phyloP scores from a whole-genome alignment of 2,329 filamentous ascomycete genomes.

The Claviceps sorghi region DNA sequence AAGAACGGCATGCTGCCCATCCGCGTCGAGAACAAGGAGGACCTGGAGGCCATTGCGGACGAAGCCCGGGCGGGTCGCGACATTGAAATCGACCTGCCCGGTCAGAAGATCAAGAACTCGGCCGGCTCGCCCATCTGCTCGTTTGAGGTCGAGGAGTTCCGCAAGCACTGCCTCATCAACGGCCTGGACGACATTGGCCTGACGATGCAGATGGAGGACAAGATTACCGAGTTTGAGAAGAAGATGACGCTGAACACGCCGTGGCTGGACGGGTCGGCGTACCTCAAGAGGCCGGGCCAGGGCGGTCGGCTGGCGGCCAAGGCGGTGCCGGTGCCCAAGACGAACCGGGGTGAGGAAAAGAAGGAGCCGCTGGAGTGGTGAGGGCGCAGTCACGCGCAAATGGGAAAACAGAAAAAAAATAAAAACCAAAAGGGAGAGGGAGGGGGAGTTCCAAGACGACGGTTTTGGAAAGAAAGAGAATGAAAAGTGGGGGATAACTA shows the following conservation, averaged over 20 bases:
- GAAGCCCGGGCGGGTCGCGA: constrained; percentile 70
- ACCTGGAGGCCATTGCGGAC: constrained; percentile 55
- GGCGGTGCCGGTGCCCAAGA: constrained; percentile 63
- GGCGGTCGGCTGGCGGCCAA: constrained; percentile 42
- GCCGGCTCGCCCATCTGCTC: constrained; percentile 57
- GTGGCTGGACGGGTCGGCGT: constrained; percentile 80
- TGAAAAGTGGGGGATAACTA: too few species aligned
- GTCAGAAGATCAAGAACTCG: constrained; percentile 67
- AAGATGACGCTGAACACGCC: constrained; percentile 66
- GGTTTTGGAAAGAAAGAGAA: too few species aligned
- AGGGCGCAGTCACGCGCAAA: too few species aligned
- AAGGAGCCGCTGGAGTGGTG: constrained; percentile 85
- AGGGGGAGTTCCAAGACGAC: too few species aligned
- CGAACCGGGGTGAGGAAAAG: constrained; percentile 72
- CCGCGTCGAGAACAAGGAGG: constrained; percentile 50
- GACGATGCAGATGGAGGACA: constrained; percentile 81
- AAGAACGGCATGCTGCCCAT: constrained; percentile 99
- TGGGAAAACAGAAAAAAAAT: too few species aligned
- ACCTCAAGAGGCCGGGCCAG: constrained; percentile 43
- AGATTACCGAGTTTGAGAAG: constrained; percentile 72
- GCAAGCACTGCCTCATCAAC: constrained; percentile 87
- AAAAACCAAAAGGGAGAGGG: too few species aligned
- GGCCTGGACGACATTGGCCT: constrained; percentile 91
- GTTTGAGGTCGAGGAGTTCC: constrained; percentile 86
- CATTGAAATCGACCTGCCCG: constrained; percentile 76